phyloP scores from a whole-genome alignment of 2,329 filamentous ascomycete genomes.

The Akanthomyces muscarius region DNA sequence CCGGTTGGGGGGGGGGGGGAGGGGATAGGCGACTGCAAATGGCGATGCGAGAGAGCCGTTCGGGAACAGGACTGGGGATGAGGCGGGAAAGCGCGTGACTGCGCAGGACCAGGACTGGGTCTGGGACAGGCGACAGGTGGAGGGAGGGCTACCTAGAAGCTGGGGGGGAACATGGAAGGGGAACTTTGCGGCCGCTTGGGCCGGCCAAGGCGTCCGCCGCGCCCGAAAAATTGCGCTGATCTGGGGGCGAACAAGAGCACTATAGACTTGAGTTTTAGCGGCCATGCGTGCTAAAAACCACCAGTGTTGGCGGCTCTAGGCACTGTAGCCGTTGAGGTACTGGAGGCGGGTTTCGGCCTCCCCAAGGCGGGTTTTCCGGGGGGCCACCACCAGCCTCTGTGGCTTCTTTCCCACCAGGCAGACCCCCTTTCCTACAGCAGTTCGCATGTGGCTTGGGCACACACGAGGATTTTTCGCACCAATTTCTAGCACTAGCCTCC shows the following conservation, averaged over 20 bases:
- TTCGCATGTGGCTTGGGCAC: conserved; percentile 13
- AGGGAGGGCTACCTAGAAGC: neutral
- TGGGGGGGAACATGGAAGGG: neutral
- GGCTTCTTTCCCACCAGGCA: neutral
- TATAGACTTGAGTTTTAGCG: neutral
- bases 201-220: neutral
- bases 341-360: too few species aligned
- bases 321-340: neutral
- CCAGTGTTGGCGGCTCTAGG: neutral
- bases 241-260: neutral
- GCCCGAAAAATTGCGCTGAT: too few species aligned
- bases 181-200: neutral
- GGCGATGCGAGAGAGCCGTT: conserved; percentile 28
- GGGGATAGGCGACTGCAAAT: neutral
- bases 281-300: neutral
- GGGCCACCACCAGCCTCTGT: neutral
- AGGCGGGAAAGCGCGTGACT: conserved; percentile 38
- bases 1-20: neutral
- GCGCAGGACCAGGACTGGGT: conserved; percentile 17
- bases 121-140: neutral
- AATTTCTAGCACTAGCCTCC: too few species aligned
- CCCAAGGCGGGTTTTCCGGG: too few species aligned
- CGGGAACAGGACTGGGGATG: conserved; percentile 25
- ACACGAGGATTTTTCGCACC: neutral
- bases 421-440: conserved; percentile 8